Base-by-base conservation (phyloP, 805 yeast genomes). In the Ogataea corticis region DNA sequence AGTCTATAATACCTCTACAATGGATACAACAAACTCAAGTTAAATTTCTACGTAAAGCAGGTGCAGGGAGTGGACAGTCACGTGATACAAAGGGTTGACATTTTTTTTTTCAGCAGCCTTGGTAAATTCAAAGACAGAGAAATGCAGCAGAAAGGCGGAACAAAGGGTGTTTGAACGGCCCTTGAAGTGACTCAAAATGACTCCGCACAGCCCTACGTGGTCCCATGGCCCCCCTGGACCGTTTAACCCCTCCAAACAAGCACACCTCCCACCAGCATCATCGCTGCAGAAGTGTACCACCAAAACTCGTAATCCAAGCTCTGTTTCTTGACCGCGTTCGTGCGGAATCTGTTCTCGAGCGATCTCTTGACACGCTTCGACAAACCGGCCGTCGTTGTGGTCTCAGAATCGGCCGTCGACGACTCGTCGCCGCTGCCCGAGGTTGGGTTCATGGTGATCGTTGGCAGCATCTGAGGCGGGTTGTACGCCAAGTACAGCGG, bases 381-480 rank as follows among this genome's bases (percentile, higher is more conserved):
- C 13, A 65, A 46, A 10, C 61, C 63, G 11, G 69, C 50, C 38
- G 68, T 50, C 25, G 55, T 23, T 5, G 59, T 55, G 4, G 60
- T 56, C 3, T 63, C 45, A 10, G 76, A 64, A 31, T 70, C 66
- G 6, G 73, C 60, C 2, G 71, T 68, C 15, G 48, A 48, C 3
- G 53, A 18, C 21, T 33, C 52, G 5, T 50, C 53, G 16, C 16
- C 40, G 5, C 64, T 48, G 30, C 69, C 54, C 4, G 55, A 55
- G 2, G 96, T 87, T 17, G 99, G 99, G 66, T 91, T 92, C 74
- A 94, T 70, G 0, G 97, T 91, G 42, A 64, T 68, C 0, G 98
- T 94, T 17, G 99, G 99, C 49, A 94, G 79, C 99, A 94, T 94
- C 79, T 86, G 76, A 9, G 99, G 95, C 5, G 99, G 99, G 57